Conservation (phyloP, 73 alveolate genomes). For the Uronychia setigera region DNA sequence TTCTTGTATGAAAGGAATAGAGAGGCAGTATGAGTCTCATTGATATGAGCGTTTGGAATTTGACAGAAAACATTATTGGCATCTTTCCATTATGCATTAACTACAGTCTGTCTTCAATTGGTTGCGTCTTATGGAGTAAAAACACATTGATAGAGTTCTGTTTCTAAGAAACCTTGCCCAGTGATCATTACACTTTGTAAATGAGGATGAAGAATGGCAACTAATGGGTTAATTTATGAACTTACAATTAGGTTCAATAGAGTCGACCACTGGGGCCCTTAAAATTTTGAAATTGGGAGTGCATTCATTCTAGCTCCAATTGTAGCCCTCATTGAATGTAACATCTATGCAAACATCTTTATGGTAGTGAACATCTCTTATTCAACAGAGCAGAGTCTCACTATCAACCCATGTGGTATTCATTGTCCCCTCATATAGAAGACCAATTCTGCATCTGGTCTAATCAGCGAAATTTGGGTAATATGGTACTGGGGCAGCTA, state of each 20-base stretch:
- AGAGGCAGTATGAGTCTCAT: constrained; percentile 1
- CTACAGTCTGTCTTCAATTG: neutral
- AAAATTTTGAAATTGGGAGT: neutral
- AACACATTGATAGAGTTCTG: constrained; percentile 11
- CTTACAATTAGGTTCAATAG: constrained; percentile 8
- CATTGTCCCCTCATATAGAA: neutral
- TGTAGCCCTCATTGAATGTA: constrained; percentile 24
- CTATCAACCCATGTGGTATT: neutral
- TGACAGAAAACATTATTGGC: neutral
- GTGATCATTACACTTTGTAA: neutral
- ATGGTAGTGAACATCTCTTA: neutral
- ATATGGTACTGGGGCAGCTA: neutral
- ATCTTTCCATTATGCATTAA: constrained; percentile 5
- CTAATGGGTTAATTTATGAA: constrained; percentile 4
- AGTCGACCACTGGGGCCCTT: constrained; percentile 5
- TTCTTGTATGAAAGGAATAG: neutral
- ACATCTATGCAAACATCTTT: constrained; percentile 29
- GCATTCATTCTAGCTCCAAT: constrained; percentile 11
- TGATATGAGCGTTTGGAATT: constrained; percentile 8
- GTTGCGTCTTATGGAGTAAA: neutral
- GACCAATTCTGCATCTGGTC: neutral
- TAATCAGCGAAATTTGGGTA: neutral
- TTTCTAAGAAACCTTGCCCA: constrained; percentile 14
- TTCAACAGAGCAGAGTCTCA: neutral
- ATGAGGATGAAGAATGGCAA: neutral